Base-by-base conservation (phyloP, 257 asterid species). In the Pogostemon cablin region DNA sequence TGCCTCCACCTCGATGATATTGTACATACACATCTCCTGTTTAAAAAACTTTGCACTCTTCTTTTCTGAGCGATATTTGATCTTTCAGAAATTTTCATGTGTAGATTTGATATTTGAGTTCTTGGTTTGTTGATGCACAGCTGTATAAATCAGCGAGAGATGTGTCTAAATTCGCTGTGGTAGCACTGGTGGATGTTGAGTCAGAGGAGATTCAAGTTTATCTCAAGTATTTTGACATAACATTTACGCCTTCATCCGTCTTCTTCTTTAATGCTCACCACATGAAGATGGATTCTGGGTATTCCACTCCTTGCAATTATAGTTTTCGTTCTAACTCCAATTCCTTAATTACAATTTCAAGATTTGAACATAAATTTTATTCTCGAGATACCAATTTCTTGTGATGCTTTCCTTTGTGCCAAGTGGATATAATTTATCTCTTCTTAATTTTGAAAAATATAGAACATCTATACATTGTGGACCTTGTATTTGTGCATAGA, bases 221-320 rank as follows among this genome's bases (percentile, higher is more conserved):
- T 73, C 86, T 87, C 57, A 86, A 89, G 77, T 93, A 93, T 75
- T 93, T 93, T 59, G 96, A 91, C 76, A 87, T 93, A 1, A 73
- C 96, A 5, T 82, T 81, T 75, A 82, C 86, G 42, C 99, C 99
- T 8, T 93, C 97, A 6, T 84, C 84, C 6, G 69, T 93, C 41
- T 93, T 91, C 87, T 93, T 91, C 96, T 93, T 93, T 74, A 93
- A 91, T 63, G 98, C 98, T 71, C 95, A 93, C 75, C 98, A 93
- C 67, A 90, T 93, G 98, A 93, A 93, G 86, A 90, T 93, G 91
- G 97, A 93, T 79, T 93, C 88, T 6, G 96, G 96, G 98, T 93
- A 81, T 69, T 73, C 60, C 3, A 6, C 37, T 46, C 20, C 9
- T 2, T 62, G 48, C 32, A 5, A 2, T 49, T 67, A 17, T 3